phyloP scores from a whole-genome alignment of 2,329 filamentous ascomycete genomes.

The Claviceps arundinis region DNA sequence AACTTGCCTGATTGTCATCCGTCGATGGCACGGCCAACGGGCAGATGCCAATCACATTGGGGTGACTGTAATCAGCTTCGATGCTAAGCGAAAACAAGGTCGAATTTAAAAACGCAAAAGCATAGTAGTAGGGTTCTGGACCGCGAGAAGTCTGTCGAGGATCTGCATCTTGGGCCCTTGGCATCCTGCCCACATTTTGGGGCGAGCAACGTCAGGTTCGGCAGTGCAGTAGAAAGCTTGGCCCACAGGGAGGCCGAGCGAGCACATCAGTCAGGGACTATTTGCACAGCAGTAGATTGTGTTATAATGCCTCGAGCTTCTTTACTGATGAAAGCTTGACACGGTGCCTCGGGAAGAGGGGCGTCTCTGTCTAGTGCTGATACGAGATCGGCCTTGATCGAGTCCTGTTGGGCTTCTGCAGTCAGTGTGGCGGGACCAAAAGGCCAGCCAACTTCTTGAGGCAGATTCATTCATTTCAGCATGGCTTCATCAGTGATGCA shows the following conservation, averaged over 20 bases:
- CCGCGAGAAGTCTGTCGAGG: conserved; percentile 59
- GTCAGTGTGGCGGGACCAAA: conserved; percentile 33
- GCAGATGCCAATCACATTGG: conserved; percentile 22
- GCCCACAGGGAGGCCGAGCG: conserved; percentile 57
- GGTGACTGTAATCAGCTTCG: conserved; percentile 31
- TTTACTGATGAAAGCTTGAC: conserved; percentile 49
- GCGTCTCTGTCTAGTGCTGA: conserved; percentile 63
- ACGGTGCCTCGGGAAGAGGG: conserved; percentile 46
- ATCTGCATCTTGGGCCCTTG: conserved; percentile 32
- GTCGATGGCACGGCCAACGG: conserved; percentile 24
- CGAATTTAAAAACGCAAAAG: conserved; percentile 74
- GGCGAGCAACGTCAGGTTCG: conserved; percentile 17
- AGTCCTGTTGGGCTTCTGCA: conserved; percentile 12
- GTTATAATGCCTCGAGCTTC: conserved; percentile 61
- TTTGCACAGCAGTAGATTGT: conserved; percentile 57
- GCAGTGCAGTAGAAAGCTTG: conserved; percentile 48
- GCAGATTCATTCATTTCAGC: conserved; percentile 39
- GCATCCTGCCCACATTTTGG: conserved; percentile 20
- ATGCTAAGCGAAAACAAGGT: conserved; percentile 47
- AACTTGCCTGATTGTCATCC: conserved; percentile 28
- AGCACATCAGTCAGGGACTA: conserved; percentile 65
- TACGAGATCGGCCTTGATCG: conserved; percentile 27
- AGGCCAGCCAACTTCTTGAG: conserved; percentile 46
- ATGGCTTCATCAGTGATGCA: conserved; percentile 49
- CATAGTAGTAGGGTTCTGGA: conserved; percentile 68